A percentile compares a stretch with the other conserved stretches of the same genome.
phyloP scores from a whole-genome alignment of 352 stramenopile species.

The Phytophthora lateralis region DNA sequence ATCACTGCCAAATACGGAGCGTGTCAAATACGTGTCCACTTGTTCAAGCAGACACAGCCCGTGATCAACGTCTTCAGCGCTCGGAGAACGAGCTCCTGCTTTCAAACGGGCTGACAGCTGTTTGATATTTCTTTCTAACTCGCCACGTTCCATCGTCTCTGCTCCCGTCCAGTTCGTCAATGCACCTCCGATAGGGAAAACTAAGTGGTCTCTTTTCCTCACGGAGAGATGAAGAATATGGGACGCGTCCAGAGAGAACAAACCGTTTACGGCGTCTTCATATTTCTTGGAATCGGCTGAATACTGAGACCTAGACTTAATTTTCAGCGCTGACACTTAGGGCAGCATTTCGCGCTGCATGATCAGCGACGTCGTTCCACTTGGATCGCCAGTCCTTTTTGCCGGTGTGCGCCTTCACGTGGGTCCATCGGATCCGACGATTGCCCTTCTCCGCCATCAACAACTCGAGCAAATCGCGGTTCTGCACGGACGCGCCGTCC shows the following conservation, averaged over 20 bases:
- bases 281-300: neutral
- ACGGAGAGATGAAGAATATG: neutral
- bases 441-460: constrained; percentile 48
- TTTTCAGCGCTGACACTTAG: neutral
- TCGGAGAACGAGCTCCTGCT: neutral
- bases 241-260: neutral
- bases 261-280: neutral
- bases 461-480: constrained; percentile 69
- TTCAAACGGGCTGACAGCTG: neutral
- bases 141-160: neutral
- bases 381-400: constrained; percentile 68
- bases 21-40: constrained; percentile 22
- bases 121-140: neutral
- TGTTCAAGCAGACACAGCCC: constrained; percentile 13
- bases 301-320: neutral
- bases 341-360: constrained; percentile 47
- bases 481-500: constrained; percentile 56
- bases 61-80: constrained; percentile 11
- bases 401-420: constrained; percentile 70
- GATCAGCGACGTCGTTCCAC: constrained; percentile 76
- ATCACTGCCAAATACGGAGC: constrained; percentile 1
- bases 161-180: neutral
- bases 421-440: constrained; percentile 62
- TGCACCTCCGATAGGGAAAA: neutral
- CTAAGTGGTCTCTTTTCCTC: neutral